Evolutionary conservation across 1,284 basidiomycete species (phyloP), one percentile per base, ranked within the genome.

Genomic region (Tremellales sp.): DNA sequence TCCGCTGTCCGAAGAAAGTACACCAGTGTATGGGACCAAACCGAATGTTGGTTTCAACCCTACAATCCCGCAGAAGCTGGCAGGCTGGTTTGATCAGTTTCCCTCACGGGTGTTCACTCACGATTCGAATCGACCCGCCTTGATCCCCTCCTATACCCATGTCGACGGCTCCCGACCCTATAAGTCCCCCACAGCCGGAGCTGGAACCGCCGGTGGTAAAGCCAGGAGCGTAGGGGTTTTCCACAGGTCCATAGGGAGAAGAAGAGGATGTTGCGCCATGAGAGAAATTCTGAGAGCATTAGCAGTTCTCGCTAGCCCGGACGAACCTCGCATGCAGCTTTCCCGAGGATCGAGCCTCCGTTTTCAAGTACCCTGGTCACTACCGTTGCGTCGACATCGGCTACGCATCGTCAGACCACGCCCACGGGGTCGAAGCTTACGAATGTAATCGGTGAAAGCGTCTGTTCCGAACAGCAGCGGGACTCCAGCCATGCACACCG

Each of bases 131-230:
- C 24, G 70, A 73, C 1, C 76, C 77, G 21, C 76, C 76, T 54
- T 78, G 76, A 53, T 79, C 77, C 12, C 75, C 77, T 1, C 78
- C 77, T 22, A 79, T 72, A n/a, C 71, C 77, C 61, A 78, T 66
- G 47, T 77, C 74, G 9, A 74, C 74, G 18, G 68, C 71, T 9
- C 73, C 74, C 2, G 64, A 57, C 1, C 70, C 74, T 4, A 78
- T 63, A 10, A 78, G 72, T 12, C 72, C 75, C 6, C 70, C 77
- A 39, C 75, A 77, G 3, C 78, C 78, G 13, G 75, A 76, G 37
- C 69, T 73, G 9, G 74, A 76, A 0, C 77, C 78, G 10, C 76
- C 77, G 7, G 74, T 64, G 12, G 73, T 75, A 45, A 75, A 77
- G 1, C 76, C 76, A 13, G 56, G 52, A 8, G 74, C 76, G 51